phyloP scores from a whole-genome alignment of 257 asterid species.

The Ilex aquifolium region DNA sequence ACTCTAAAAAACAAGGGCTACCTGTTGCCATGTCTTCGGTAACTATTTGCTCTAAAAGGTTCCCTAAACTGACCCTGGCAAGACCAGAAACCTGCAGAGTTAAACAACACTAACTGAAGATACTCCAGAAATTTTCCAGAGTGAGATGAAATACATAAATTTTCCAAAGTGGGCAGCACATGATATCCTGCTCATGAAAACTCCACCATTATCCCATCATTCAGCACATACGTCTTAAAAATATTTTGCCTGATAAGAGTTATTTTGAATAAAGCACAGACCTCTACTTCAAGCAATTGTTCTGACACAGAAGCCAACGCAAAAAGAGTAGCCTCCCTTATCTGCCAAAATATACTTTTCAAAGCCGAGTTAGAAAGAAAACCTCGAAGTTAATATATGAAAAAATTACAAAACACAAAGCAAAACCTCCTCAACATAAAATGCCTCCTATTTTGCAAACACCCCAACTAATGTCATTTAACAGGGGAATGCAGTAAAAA shows the following conservation, averaged over 20 bases:
- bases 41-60: constrained; percentile 61
- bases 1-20: constrained; percentile 24
- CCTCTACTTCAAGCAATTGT: constrained; percentile 83
- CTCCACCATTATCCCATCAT: background rate
- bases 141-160: constrained; percentile 2
- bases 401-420: background rate
- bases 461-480: no score
- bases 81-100: constrained; percentile 54
- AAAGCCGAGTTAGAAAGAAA: background rate
- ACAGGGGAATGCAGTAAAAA: no score
- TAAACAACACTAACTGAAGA: background rate
- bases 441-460: background rate
- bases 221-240: constrained; percentile 8
- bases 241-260: constrained; percentile 2
- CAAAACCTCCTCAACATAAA: background rate
- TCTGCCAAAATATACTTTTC: constrained; percentile 36
- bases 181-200: no score
- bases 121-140: constrained; percentile 2
- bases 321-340: constrained; percentile 85
- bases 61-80: constrained; percentile 30
- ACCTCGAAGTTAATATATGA: background rate
- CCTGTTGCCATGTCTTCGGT: constrained; percentile 82
- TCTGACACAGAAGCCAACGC: constrained; percentile 86
- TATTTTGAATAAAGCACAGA: constrained; percentile 17
- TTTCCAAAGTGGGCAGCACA: no score